phyloP scores from a whole-genome alignment of 225 moss, liverwort and hornwort genomes.

The Pseudoscleropodium purum region DNA sequence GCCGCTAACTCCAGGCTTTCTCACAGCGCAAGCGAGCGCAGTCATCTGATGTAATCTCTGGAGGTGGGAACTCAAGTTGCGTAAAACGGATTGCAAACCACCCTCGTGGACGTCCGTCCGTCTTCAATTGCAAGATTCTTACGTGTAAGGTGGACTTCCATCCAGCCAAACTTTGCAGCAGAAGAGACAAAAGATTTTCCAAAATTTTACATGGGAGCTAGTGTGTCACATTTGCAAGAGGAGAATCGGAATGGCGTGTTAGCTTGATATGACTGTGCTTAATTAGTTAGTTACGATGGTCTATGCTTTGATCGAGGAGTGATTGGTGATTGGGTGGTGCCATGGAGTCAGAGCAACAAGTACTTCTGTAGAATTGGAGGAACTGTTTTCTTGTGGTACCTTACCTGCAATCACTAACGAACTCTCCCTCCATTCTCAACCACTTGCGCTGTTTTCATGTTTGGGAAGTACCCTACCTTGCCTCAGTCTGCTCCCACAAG shows the following conservation, averaged over 20 bases:
- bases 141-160: background rate
- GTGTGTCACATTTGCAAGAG: background rate
- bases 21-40: background rate
- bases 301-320: background rate
- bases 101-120: background rate
- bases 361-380: background rate
- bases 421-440: slow-evolving; percentile 16
- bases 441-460: slow-evolving; percentile 3
- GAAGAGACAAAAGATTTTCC: background rate
- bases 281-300: too few relatives aligned
- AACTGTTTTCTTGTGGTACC: background rate
- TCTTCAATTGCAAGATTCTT: background rate
- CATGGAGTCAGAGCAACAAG: background rate
- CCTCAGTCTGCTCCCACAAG: background rate
- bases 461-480: background rate
- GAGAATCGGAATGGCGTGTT: background rate
- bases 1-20: background rate
- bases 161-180: background rate
- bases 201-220: background rate
- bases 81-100: background rate
- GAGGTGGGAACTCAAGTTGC: background rate
- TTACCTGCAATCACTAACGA: slow-evolving; percentile 6
- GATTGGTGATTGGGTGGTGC: background rate
- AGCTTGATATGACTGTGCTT: background rate
- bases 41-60: background rate